These are phyloP conservation scores for Pseudocercospora eumusae DNA, from an alignment of 2,329 filamentous ascomycete genomes.

Conservation along the genomic window DNA sequence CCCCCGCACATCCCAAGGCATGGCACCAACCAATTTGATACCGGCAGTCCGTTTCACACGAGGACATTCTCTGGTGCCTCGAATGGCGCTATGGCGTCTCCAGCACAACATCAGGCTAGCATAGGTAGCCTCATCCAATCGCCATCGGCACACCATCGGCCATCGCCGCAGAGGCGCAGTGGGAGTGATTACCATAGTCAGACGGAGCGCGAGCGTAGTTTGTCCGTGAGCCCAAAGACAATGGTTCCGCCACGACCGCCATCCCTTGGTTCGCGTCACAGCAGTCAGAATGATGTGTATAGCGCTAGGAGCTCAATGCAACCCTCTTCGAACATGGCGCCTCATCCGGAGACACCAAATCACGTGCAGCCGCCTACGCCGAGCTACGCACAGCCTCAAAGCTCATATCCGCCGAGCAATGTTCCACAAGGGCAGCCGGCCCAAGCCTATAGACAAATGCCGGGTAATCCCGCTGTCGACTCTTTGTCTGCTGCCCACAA, in stretches of 20 bases:
- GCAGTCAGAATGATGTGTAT: constrained; percentile 37
- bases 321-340: constrained; percentile 25
- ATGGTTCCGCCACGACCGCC: constrained; percentile 36
- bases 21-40: constrained; percentile 32
- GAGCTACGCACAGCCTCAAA: constrained; percentile 20
- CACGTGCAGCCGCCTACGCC: constrained; percentile 29
- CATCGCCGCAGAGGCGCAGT: constrained; percentile 31
- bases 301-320: constrained; percentile 34
- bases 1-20: constrained; percentile 40
- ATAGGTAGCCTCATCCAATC: constrained; percentile 48
- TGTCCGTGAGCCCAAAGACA: constrained; percentile 79
- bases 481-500: constrained; percentile 31
- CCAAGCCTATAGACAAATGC: constrained; percentile 22
- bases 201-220: constrained; percentile 67
- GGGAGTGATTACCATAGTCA: constrained; percentile 50
- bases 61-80: constrained; percentile 39
- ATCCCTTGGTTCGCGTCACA: constrained; percentile 37
- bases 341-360: constrained; percentile 28
- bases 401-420: constrained; percentile 23
- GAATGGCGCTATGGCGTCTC: constrained; percentile 34
- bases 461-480: constrained; percentile 18
- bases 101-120: constrained; percentile 34
- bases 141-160: constrained; percentile 32
- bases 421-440: constrained; percentile 29
- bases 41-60: constrained; percentile 38